phyloP scores from a whole-genome alignment of 768 basidiomycete species.

The Phanerochaete carnosa region DNA sequence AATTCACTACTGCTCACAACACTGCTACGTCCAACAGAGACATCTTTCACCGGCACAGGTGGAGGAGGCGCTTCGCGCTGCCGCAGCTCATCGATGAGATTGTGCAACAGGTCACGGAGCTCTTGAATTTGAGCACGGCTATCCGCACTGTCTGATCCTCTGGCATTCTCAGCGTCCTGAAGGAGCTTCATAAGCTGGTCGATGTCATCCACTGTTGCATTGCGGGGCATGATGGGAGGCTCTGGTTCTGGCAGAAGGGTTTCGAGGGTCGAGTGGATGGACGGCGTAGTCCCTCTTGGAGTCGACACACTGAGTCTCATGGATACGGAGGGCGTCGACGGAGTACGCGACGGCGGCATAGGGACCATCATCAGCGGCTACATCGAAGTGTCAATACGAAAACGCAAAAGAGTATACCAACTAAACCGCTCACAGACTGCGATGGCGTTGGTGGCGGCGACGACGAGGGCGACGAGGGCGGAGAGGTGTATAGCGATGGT shows the following conservation, averaged over 20 bases:
- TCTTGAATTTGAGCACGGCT: constrained; percentile 65
- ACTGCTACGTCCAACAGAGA: constrained; percentile 43
- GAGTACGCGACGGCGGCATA: constrained; percentile 31
- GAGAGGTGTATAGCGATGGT: not conserved
- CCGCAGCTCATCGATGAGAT: constrained; percentile 28
- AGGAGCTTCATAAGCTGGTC: constrained; percentile 49
- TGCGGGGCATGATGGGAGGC: constrained; percentile 27
- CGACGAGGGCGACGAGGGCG: not conserved
- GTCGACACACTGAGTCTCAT: constrained; percentile 49
- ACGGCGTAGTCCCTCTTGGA: constrained; percentile 44
- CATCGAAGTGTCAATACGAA: constrained; percentile 8
- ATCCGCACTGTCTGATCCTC: constrained; percentile 63
- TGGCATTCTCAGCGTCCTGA: constrained; percentile 60
- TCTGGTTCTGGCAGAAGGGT: constrained; percentile 37
- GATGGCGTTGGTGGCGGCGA: constrained; percentile 16
- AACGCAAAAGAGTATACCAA: constrained; percentile 2
- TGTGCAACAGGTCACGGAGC: constrained; percentile 65
- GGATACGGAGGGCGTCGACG: constrained; percentile 34
- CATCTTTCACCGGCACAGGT: constrained; percentile 34
- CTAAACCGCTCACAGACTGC: constrained; percentile 24
- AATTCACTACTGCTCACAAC: constrained; percentile 23
- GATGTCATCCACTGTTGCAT: constrained; percentile 49
- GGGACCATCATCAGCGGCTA: constrained; percentile 30
- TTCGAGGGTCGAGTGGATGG: constrained; percentile 42
- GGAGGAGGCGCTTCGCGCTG: constrained; percentile 22